Base-by-base conservation (phyloP, 495 filamentous ascomycete genomes). In the Aspergillus saccharolyticus region DNA sequence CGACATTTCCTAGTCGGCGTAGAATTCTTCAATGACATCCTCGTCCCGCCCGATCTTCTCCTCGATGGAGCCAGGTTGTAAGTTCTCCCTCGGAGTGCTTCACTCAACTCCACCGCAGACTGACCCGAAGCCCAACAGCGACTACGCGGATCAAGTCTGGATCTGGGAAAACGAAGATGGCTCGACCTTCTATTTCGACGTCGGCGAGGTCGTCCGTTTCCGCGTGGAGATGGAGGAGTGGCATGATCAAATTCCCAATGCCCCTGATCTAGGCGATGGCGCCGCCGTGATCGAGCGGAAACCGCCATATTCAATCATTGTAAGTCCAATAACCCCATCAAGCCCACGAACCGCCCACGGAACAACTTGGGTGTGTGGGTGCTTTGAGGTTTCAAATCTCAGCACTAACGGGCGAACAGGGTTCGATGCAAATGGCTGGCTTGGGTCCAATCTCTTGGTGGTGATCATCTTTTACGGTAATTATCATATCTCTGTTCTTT, bases 11-110 rank as follows among this genome's bases (percentile, higher is more conserved):
- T 53, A 90, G 90, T 97, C 45, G 82, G 82, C 16, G 84, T 89
- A 0, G 88, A 91, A 52, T 98, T 98, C 67, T 97, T 96, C 65
- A 85, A 89, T 60, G 91, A 97, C 56, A 91, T 97, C 42, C 83
- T 86, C 52, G 83, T 97, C 3, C 89, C 91, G 0, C 78, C 79
- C 2, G 71, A 80, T 14, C 78, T 87, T 54, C 79, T 97, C 0
- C 84, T 89, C 33, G 82, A 88, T 18, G 81, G 80, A n/a, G 80
- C 83, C 15, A 76, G 78, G 64, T 96, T 91, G 88, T 92, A 72
- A 71, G 88, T 73, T 45, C 28, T 28, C 24, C 22, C 42, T 50
- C 25, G n/a, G n/a, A n/a, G n/a, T n/a, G n/a, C n/a, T n/a, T n/a
- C n/a, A n/a, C n/a, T n/a, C n/a, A n/a, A n/a, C n/a, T n/a, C 59